Evolutionary conservation across 1,284 basidiomycete genomes (phyloP).

Genomic region (Cystobasidiaceae sp.): DNA sequence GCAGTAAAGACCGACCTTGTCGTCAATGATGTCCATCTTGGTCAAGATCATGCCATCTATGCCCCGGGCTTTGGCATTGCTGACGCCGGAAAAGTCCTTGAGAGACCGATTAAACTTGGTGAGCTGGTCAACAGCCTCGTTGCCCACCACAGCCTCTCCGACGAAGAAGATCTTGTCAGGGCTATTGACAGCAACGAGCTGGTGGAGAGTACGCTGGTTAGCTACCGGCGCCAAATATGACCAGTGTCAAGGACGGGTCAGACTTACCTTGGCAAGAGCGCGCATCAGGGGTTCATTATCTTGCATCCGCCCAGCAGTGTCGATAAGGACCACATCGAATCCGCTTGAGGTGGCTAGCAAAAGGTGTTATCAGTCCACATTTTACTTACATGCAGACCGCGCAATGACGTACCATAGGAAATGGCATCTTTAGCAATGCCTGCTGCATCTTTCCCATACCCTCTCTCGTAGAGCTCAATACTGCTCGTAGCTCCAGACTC

Average conservation of each 20-base stretch:
- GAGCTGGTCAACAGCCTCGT: slow-evolving; percentile 92
- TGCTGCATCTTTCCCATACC: slow-evolving; percentile 97
- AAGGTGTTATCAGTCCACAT: slow-evolving; percentile 7
- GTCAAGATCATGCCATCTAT: slow-evolving; percentile 96
- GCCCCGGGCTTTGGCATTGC: slow-evolving; percentile 65
- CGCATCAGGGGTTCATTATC: slow-evolving; percentile 98
- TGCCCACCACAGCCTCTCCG: slow-evolving; percentile 90
- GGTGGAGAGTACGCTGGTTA: slow-evolving; percentile 20
- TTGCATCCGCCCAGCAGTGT: slow-evolving; percentile 97
- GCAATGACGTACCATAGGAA: slow-evolving; percentile 71
- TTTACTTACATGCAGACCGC: neutral
- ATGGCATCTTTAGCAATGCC: slow-evolving; percentile 96
- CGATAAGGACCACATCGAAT: slow-evolving; percentile 91
- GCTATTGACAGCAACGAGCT: slow-evolving; percentile 83
- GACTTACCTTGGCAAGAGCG: slow-evolving; percentile 80
- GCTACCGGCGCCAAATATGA: neutral
- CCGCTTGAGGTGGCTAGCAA: slow-evolving; percentile 67
- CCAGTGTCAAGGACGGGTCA: neutral
- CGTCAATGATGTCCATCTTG: slow-evolving; percentile 95
- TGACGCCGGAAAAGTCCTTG: slow-evolving; percentile 70
- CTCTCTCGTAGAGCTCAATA: slow-evolving; percentile 91
- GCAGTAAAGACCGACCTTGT: slow-evolving; percentile 57
- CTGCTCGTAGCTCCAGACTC: slow-evolving; percentile 44
- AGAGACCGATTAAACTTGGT: slow-evolving; percentile 88
- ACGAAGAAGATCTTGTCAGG: slow-evolving; percentile 96